These are phyloP conservation scores for Tephrocybe sp. DNA, from an alignment of 768 basidiomycete species.

Conservation along the genomic window DNA sequence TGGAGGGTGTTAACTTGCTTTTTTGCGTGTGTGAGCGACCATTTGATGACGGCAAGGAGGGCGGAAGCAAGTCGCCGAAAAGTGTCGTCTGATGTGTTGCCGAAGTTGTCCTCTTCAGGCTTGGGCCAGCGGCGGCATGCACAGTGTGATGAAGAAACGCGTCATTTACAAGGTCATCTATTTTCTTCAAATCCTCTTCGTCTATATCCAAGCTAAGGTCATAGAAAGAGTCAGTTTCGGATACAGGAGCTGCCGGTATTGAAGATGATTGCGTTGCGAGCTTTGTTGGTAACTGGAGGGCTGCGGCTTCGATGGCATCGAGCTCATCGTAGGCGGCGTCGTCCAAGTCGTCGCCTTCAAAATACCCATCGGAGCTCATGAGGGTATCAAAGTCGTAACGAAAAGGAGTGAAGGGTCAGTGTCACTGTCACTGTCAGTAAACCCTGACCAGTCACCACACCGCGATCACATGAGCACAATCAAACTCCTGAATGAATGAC, in stretches of 20 bases:
- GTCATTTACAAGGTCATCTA: constrained; percentile 54
- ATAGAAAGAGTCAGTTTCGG: constrained; percentile 42
- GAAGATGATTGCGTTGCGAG: constrained; percentile 4
- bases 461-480: constrained; percentile 21
- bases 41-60: constrained; percentile 28
- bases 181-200: constrained; percentile 47
- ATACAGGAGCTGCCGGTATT: constrained; percentile 17
- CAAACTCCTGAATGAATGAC: background rate
- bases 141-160: too few relatives aligned
- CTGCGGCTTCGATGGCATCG: constrained; percentile 66
- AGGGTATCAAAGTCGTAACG: constrained; percentile 1
- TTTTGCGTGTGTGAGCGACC: constrained; percentile 33
- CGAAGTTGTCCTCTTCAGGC: constrained; percentile 35
- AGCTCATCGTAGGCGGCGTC: constrained; percentile 57
- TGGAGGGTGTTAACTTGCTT: constrained; percentile 40
- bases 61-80: constrained; percentile 54
- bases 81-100: constrained; percentile 63
- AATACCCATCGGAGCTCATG: constrained; percentile 81
- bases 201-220: constrained; percentile 59
- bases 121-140: constrained; percentile 46
- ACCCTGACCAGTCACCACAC: constrained; percentile 9
- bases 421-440: too few relatives aligned
- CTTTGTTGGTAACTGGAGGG: constrained; percentile 20
- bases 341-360: constrained; percentile 63
- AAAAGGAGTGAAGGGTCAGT: background rate